Base-by-base conservation (phyloP, 2,329 filamentous ascomycete species). In the Nemania abortiva region DNA sequence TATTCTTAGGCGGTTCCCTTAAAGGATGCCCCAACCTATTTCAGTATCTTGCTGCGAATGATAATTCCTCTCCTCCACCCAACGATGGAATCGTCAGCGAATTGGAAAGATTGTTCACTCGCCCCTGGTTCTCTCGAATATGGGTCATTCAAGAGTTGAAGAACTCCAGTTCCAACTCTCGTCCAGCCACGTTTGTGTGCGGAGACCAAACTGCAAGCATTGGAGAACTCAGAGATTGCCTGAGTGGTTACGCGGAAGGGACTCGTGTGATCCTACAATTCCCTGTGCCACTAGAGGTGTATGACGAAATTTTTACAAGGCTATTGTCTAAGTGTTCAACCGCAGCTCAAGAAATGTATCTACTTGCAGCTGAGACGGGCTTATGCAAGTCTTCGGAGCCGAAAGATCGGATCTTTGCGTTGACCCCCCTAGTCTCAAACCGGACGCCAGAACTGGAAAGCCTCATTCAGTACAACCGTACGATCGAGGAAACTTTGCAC, bases 91-190 rank as follows among this genome's bases (percentile, higher is more conserved):
- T 57, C 0, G 18, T 52, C 7, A 2, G 1, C 29, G 53, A 50
- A 45, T 2, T 50, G 13, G 45, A 64, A 20, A 0, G n/a, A 1
- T 10, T 64, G 1, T 39, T 64, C n/a, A 15, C 22, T 6, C 45
- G 52, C 6, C 1, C 53, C n/a, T 58, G 45, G 42, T 64, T 64
- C 13, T 50, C 24, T 1, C 27, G 45, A 27, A 37, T 42, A 20
- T 64, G 62, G 54, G 54, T 42, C n/a, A 29, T 58, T n/a, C 62
- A 64, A 15, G 62, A 57, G 22, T n/a, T 52, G 2, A 5, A 18
- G 4, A 39, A 11, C 18, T 52, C 54, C 1, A 3, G 24, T 27
- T 27, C 24, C 24, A 27, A 27, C 24, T 27, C 24, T 27, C 24
- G 24, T 27, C 24, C 24, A 27, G 24, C 24, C 2, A 27, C 24